Evolutionary conservation across 2,329 filamentous ascomycete genomes (phyloP).

Genomic region (Tolypocladium ophioglossoides): DNA sequence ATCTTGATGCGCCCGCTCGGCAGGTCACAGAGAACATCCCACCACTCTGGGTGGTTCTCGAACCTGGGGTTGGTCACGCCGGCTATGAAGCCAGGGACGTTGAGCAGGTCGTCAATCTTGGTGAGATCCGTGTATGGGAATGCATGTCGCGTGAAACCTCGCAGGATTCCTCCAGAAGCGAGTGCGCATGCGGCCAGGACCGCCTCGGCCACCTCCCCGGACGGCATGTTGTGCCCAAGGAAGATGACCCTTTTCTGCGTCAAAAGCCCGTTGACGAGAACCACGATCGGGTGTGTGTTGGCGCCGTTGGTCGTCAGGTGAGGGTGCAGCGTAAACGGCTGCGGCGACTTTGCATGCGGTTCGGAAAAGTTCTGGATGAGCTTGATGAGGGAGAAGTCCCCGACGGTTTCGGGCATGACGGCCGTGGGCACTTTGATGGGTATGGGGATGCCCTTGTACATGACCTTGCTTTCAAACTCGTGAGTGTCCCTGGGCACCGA

Average conservation of each 20-base stretch:
- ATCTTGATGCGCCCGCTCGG: constrained; percentile 91
- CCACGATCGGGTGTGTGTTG: constrained; percentile 86
- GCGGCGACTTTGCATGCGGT: constrained; percentile 69
- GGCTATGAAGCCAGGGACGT: constrained; percentile 94
- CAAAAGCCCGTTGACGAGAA: constrained; percentile 85
- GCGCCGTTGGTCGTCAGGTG: constrained; percentile 89
- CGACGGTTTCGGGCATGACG: constrained; percentile 88
- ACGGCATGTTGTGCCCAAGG: constrained; percentile 87
- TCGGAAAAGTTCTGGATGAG: constrained; percentile 90
- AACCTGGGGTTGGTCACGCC: constrained; percentile 97
- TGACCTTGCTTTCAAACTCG: constrained; percentile 90
- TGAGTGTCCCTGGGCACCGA: constrained; percentile 86
- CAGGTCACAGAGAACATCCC: constrained; percentile 92
- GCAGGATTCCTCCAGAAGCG: constrained; percentile 80
- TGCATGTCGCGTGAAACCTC: constrained; percentile 89
- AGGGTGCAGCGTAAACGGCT: constrained; percentile 76
- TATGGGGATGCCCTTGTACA: constrained; percentile 94
- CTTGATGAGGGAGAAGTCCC: constrained; percentile 95
- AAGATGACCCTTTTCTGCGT: constrained; percentile 97
- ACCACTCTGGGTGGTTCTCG: constrained; percentile 92
- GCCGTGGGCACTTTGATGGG: constrained; percentile 94
- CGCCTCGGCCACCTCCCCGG: constrained; percentile 93
- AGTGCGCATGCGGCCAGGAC: constrained; percentile 93
- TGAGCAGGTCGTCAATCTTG: constrained; percentile 92
- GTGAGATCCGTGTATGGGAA: constrained; percentile 97